Base-by-base conservation (phyloP, 306 rosid species). In the Senna siamea region DNA sequence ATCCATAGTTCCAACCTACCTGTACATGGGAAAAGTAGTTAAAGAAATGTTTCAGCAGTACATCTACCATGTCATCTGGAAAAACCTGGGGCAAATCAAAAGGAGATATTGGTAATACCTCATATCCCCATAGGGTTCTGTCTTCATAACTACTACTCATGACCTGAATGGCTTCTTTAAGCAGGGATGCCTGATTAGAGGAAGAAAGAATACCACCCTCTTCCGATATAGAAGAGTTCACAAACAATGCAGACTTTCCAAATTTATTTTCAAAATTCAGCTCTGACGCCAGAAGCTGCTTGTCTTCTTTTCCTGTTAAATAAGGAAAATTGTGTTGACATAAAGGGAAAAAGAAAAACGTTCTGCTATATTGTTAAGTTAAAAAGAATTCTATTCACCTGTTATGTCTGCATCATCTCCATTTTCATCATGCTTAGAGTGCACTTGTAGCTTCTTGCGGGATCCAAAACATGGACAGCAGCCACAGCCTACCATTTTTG, bases 101-200 rank as follows among this genome's bases (percentile, higher is more conserved):
- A 47, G 67, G 80, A 58, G 54, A 50, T 53, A 40, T 75, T 4
- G 9, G 56, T 48, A 58, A 78, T 84, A 93, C 98, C 97, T 93
- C 97, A 0, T 79, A 64, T 78, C 98, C 98, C 98, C 98, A 91
- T 0, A 84, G 92, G 9, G 98, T 93, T 83, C 87, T 85, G 83
- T 93, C 98, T 87, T 93, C 98, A 19, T 91, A 93, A 58, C 87
- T 89, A 51, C 94, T 80, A 75, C 94, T 82, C 85, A 93, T 91
- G 13, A 93, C 98, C 41, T 89, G 96, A 80, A 93, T 87, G 74
- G 98, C 98, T 81, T 91, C 98, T 82, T 93, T 93, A 66, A 91
- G 97, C 72, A 91, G 81, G 55, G 85, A 86, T 32, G 89, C 96
- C 28, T 90, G 98, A 80, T 88, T 82, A 0, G 94, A 85, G 57